Evolutionary conservation across 169 alveolate genomes (phyloP).

Genomic region (Theileria sp.): DNA sequence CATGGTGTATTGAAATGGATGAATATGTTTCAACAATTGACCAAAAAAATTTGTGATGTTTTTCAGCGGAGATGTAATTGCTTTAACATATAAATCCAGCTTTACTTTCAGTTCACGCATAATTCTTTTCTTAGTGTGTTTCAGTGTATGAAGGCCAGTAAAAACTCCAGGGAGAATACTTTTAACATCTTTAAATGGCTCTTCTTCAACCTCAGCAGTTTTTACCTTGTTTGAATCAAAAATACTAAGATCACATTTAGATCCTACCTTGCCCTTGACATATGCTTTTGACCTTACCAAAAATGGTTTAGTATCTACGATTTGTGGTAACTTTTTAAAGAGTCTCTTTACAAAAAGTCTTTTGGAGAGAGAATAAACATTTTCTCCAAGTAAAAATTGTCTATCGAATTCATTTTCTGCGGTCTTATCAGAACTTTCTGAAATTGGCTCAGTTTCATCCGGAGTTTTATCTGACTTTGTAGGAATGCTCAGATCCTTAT

Average conservation of each 20-base stretch:
- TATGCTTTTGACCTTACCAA: conserved; percentile 63
- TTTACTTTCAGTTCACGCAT: conserved; percentile 62
- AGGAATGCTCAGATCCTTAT: conserved; percentile 20
- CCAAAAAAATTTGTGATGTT: conserved; percentile 47
- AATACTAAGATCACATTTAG: conserved; percentile 39
- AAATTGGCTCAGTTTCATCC: neutral
- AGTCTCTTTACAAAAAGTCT: conserved; percentile 43
- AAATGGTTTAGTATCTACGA: conserved; percentile 42
- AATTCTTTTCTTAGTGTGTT: conserved; percentile 54
- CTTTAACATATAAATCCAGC: conserved; percentile 57
- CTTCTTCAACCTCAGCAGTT: conserved; percentile 11
- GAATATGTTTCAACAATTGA: conserved; percentile 49
- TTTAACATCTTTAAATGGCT: conserved; percentile 6
- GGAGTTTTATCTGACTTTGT: neutral
- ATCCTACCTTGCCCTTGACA: conserved; percentile 65
- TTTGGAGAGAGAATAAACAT: conserved; percentile 18
- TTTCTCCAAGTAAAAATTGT: neutral
- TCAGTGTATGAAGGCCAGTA: conserved; percentile 54
- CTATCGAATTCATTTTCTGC: neutral
- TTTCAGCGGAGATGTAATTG: conserved; percentile 57
- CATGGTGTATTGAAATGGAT: conserved; percentile 67
- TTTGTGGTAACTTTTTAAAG: conserved; percentile 55
- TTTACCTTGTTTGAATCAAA: conserved; percentile 55
- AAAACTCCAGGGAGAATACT: conserved; percentile 60
- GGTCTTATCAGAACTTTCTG: neutral